Evolutionary conservation across 176 grass and related monocot species (phyloP).

Genomic region (Chloris gayana): DNA sequence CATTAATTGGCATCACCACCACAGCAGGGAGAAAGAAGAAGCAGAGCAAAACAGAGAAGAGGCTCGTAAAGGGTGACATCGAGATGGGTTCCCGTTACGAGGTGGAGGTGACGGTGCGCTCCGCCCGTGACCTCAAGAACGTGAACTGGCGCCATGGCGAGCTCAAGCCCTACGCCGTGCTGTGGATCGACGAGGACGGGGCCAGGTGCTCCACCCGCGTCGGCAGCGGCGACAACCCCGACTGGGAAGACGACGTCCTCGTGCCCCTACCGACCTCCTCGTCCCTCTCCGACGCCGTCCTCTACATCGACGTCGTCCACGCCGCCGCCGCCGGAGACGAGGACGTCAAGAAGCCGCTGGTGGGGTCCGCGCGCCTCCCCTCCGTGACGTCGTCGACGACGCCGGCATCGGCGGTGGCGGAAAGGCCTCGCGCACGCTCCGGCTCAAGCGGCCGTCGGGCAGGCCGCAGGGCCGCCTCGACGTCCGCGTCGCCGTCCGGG

Average conservation of each 20-base stretch:
- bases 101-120: slow-evolving; percentile 60
- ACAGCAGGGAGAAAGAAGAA: not conserved
- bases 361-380: slow-evolving; percentile 68
- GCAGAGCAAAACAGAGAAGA: not conserved
- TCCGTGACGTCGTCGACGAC: slow-evolving; percentile 74
- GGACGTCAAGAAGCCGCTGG: slow-evolving; percentile 74
- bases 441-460: slow-evolving; percentile 74
- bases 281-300: slow-evolving; percentile 46
- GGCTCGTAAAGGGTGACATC: not conserved
- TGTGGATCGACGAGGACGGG: slow-evolving; percentile 56
- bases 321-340: slow-evolving; percentile 54
- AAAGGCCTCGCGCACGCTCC: slow-evolving; percentile 41
- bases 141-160: slow-evolving; percentile 81
- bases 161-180: slow-evolving; percentile 60
- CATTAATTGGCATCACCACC: too few species aligned
- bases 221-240: slow-evolving; percentile 49
- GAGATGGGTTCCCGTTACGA: slow-evolving; percentile 59
- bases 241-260: slow-evolving; percentile 70
- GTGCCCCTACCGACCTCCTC: slow-evolving; percentile 40
- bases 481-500: slow-evolving; percentile 53
- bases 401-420: slow-evolving; percentile 54
- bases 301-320: slow-evolving; percentile 81
- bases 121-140: slow-evolving; percentile 75
- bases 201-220: slow-evolving; percentile 60
- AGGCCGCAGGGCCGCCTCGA: slow-evolving; percentile 73